Base-by-base conservation (phyloP, 768 basidiomycete genomes). In the Rubroboletus pulcherrimus region DNA sequence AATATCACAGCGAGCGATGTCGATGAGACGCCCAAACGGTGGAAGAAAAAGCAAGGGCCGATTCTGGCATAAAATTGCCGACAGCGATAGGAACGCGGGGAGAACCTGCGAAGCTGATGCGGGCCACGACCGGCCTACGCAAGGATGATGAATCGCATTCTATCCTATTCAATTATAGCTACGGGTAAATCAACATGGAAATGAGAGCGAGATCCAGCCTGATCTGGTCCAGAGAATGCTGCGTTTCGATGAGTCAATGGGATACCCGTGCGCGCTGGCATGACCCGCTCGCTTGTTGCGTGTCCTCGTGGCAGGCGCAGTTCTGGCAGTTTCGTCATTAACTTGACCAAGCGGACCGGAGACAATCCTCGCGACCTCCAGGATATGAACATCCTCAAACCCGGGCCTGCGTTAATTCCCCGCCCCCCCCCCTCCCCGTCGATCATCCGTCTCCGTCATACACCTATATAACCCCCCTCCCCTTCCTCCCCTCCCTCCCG, bases 401-500 rank as follows among this genome's bases (percentile, higher is more conserved):
- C 38, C 38, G 38, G 49, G 7, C 34, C 17, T 54, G 12, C 37
- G 17, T 51, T 49, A 59, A 61, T 60, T 48, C 54, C 57, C 63
- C 63, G 64, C n/a, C n/a, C n/a, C n/a, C n/a, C 56, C 58, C 51
- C 38, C 30, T 55, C 51, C 49, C 51, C 52, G 65, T 57, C 67
- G 67, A 66, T 66, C 64, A 66, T 60, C 59, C 50, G 54, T 61
- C 38, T 64, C 59, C 55, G 64, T 62, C 63, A 63, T 54, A 43
- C 31, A 5, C 3, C 57, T 68, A 69, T 70, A 64, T 69, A 70
- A 59, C 41, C 26, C 60, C 53, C 59, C 46, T 47, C 45, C 40
- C 41, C 56, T 55, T 19, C 56, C 38, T 15, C 35, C 49, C 51
- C 14, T 5, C 53, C 51, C 71, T 77, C 73, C 69, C 77, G n/a